Conservation (phyloP, 2,329 filamentous ascomycete species). For the Fusarium palustre region DNA sequence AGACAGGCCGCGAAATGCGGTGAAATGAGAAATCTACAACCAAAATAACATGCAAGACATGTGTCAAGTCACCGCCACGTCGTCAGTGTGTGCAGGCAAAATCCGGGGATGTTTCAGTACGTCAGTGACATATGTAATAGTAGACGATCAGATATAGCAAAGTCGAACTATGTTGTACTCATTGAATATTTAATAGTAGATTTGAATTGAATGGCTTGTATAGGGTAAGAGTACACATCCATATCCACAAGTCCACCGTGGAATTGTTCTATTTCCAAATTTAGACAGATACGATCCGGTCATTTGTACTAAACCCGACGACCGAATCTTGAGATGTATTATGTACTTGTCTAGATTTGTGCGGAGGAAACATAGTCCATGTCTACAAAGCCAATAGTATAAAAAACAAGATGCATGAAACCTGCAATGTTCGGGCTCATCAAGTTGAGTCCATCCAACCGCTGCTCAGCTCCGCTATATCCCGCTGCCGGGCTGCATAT, state of each 20-base stretch:
- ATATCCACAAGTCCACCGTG: not conserved
- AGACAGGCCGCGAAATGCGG: slow-evolving; percentile 1
- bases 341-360: not conserved
- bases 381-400: not conserved
- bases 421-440: slow-evolving; percentile 3
- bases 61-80: slow-evolving; percentile 17
- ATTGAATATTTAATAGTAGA: not conserved
- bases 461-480: slow-evolving; percentile 30
- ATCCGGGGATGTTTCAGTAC: slow-evolving; percentile 1
- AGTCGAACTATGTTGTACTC: no score
- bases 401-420: not conserved
- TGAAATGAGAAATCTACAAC: slow-evolving; percentile 3
- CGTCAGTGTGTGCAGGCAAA: slow-evolving; percentile 3
- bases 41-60: slow-evolving; percentile 19
- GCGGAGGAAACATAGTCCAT: not conserved
- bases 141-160: not conserved
- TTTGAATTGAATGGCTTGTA: not conserved
- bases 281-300: not conserved
- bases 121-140: slow-evolving; percentile 5
- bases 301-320: not conserved
- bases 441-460: slow-evolving; percentile 8
- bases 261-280: not conserved
- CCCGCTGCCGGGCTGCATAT: slow-evolving; percentile 36
- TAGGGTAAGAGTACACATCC: no score
- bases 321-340: not conserved